These are phyloP conservation scores for Penicillium palitans DNA, from an alignment of 2,329 filamentous ascomycete species.

Conservation along the genomic window DNA sequence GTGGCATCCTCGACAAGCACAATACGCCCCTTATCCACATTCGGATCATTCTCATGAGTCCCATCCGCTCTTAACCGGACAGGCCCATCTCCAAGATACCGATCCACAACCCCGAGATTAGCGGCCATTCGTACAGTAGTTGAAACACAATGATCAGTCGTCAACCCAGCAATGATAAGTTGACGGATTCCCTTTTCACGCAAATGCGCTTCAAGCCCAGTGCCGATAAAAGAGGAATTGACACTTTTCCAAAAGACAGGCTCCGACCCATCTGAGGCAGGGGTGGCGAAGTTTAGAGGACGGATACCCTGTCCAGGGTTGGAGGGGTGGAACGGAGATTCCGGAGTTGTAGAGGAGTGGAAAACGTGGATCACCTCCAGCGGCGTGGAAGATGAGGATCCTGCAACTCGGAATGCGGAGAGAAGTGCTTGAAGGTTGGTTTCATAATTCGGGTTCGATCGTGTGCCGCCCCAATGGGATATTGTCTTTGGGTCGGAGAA, in stretches of 20 bases:
- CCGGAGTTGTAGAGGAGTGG: conserved; percentile 43
- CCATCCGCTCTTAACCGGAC: conserved; percentile 22
- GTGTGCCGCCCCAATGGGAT: conserved; percentile 43
- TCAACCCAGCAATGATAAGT: conserved; percentile 46
- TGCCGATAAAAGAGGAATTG: conserved; percentile 52
- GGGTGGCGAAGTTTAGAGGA: conserved; percentile 34
- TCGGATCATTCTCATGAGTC: conserved; percentile 19
- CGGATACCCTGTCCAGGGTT: conserved; percentile 29
- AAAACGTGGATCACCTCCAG: conserved; percentile 49
- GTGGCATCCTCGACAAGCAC: conserved; percentile 50
- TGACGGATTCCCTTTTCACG: conserved; percentile 37
- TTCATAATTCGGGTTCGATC: conserved; percentile 50
- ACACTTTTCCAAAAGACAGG: conserved; percentile 46
- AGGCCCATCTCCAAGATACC: conserved; percentile 19
- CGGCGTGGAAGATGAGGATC: conserved; percentile 3
- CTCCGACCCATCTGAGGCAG: conserved; percentile 37
- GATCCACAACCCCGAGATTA: conserved; percentile 48
- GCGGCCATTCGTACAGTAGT: conserved; percentile 51
- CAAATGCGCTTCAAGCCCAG: conserved; percentile 43
- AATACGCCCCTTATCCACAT: conserved; percentile 36
- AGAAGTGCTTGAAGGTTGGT: conserved; percentile 45
- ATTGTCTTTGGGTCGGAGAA: conserved; percentile 37
- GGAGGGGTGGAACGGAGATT: conserved; percentile 41
- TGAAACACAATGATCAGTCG: conserved; percentile 53
- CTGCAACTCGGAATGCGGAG: conserved; percentile 35